Evolutionary conservation across 257 asterid genomes (phyloP), one percentile per base, ranked within the genome.

Genomic region (Sherardia arvensis): DNA sequence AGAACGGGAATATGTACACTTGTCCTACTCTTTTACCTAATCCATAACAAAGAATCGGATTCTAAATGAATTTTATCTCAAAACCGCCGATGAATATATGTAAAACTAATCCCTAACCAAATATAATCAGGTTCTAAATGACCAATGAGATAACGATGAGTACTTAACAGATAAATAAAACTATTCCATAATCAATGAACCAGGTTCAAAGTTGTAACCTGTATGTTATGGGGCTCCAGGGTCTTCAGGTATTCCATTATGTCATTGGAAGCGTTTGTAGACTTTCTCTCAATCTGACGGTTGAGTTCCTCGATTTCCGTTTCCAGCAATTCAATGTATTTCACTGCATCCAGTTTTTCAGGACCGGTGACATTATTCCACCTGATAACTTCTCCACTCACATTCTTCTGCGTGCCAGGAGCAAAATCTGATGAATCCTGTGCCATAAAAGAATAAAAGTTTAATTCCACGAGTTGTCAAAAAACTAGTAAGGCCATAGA

Each of bases 241-340:
- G 96, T 68, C 81, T 80, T 93, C 49, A 93, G 82, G 79, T 87
- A 93, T 38, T 93, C 99, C 84, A 93, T 69, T 64, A 93, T 80
- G 64, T 84, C 99, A 74, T 87, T 92, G 65, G 74, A 87, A 47
- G 87, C 94, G 47, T 76, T 79, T 60, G 85, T 61, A 76, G 95
- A 69, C 78, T 84, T 93, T 73, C 92, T 78, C 36, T 84, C 91
- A 69, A 93, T 85, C 77, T 84, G 99, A 64, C 80, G 81, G 77
- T 83, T 89, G 62, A 93, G 92, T 80, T 93, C 99, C 73, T 93
- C 99, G 23, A 93, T 88, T 77, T 93, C 97, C 45, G 95, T 88
- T 83, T 93, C 99, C 58, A 93, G 95, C 47, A 93, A 81, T 78
- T 93, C 99, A 1, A 93, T 93, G 83, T 93, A 93, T 78, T 90